These are phyloP conservation scores for Phaseolus coccineus DNA, from an alignment of 331 rosid genomes.

Conservation along the genomic window DNA sequence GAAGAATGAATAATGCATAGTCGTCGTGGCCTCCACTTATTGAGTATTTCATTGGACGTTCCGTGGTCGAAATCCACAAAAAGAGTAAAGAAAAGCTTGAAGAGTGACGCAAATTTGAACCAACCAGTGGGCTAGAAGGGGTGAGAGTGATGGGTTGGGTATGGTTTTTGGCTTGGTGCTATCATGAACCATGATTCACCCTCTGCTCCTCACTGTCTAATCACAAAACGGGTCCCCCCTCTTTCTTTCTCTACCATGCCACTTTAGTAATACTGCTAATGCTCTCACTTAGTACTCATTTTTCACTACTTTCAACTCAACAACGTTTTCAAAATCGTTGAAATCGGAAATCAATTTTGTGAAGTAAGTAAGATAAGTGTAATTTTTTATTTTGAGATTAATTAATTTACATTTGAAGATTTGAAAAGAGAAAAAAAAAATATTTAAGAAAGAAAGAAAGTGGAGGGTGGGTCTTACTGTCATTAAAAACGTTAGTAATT, in stretches of 20 bases:
- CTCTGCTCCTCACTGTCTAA: conserved; percentile 4
- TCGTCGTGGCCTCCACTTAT: conserved; percentile 19
- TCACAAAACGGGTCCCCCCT: conserved; percentile 24
- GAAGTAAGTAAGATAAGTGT: too few species aligned
- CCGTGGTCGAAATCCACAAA: conserved; percentile 4
- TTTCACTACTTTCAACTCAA: too few species aligned
- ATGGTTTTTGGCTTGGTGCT: conserved; percentile 23
- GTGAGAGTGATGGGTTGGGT: conserved; percentile 23
- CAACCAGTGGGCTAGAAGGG: conserved; percentile 27
- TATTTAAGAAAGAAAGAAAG: too few species aligned
- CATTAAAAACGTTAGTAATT: background rate
- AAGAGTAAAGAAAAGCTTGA: background rate
- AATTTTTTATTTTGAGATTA: too few species aligned
- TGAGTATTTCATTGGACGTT: conserved; percentile 37
- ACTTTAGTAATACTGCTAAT: background rate
- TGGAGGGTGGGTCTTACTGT: background rate
- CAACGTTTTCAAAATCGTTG: too few species aligned
- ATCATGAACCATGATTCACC: conserved; percentile 39
- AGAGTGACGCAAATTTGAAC: conserved; percentile 31
- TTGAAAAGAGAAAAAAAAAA: too few species aligned
- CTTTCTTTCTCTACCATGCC: background rate
- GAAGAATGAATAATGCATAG: conserved; percentile 5
- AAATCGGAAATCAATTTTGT: too few species aligned
- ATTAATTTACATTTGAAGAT: too few species aligned
- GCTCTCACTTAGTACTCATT: too few species aligned